Evolutionary conservation across 2,329 filamentous ascomycete species (phyloP).

Genomic region (Blumeria hordei): DNA sequence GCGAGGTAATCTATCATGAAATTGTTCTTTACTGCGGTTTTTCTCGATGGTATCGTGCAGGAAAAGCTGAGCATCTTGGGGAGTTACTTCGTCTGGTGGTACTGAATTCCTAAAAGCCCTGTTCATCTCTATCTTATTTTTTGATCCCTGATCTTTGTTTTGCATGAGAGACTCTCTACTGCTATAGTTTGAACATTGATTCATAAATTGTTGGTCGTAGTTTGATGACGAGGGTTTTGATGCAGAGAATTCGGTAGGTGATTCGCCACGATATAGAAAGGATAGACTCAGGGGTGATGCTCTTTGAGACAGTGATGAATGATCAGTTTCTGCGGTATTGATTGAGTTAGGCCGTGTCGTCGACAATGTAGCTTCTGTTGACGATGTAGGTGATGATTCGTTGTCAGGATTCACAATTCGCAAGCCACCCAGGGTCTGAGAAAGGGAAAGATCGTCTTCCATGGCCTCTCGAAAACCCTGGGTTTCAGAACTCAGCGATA

Average conservation of each 20-base stretch:
- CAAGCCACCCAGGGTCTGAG: constrained; percentile 75
- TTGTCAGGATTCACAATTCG: constrained; percentile 84
- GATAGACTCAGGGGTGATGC: constrained; percentile 15
- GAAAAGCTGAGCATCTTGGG: constrained; percentile 19
- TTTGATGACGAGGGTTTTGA: constrained; percentile 6
- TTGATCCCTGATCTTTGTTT: too few relatives aligned
- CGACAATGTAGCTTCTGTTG: constrained; percentile 10
- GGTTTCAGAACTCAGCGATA: background rate
- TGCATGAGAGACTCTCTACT: constrained; percentile 12
- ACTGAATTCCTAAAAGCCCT: constrained; percentile 20
- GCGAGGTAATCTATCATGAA: constrained; percentile 15
- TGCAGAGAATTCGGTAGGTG: constrained; percentile 6
- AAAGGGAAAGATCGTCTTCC: constrained; percentile 82
- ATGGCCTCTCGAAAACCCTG: constrained; percentile 25
- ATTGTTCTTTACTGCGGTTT: constrained; percentile 16
- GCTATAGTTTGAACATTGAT: constrained; percentile 10
- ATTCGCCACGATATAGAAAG: constrained; percentile 12
- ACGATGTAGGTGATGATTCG: constrained; percentile 9
- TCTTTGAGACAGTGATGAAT: constrained; percentile 13
- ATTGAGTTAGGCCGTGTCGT: constrained; percentile 7
- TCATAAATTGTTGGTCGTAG: constrained; percentile 6
- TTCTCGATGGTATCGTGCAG: constrained; percentile 21
- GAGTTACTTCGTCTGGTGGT: constrained; percentile 20
- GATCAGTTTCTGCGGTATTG: constrained; percentile 11
- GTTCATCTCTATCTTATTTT: constrained; percentile 7